Evolutionary conservation across 306 rosid genomes (phyloP).

Genomic region (Citrullus amarus): DNA sequence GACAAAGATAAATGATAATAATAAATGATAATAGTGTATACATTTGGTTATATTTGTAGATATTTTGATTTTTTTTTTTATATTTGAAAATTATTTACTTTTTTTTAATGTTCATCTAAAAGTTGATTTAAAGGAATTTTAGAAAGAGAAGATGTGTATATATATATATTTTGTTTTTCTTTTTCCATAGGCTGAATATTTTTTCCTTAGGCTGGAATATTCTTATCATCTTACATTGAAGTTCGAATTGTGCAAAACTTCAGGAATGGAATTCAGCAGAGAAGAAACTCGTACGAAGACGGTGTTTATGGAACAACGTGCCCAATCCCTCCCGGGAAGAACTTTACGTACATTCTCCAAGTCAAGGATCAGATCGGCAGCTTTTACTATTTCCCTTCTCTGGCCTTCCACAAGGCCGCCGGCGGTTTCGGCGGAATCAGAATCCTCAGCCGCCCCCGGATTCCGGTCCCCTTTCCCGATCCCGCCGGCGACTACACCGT

Average conservation of each 20-base stretch:
- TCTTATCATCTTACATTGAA: background rate
- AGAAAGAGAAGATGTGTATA: too few relatives aligned
- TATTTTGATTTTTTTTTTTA: too few relatives aligned
- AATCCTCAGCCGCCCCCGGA: constrained; percentile 83
- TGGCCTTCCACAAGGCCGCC: constrained; percentile 92
- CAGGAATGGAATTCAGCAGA: constrained; percentile 85
- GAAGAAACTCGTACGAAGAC: constrained; percentile 87
- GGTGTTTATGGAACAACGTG: constrained; percentile 90
- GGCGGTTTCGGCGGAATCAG: constrained; percentile 96
- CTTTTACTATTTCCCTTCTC: constrained; percentile 85
- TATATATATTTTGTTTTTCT: background rate
- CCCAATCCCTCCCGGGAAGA: constrained; percentile 85
- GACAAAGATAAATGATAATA: too few relatives aligned
- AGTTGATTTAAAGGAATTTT: background rate
- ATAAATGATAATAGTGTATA: too few relatives aligned
- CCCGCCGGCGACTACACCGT: constrained; percentile 83
- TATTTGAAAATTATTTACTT: too few relatives aligned
- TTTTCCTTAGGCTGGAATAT: background rate
- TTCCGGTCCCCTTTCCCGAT: constrained; percentile 89
- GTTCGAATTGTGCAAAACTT: too few relatives aligned
- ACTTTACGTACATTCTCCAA: constrained; percentile 88
- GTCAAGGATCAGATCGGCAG: constrained; percentile 98
- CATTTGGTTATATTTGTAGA: too few relatives aligned
- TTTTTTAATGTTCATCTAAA: too few relatives aligned
- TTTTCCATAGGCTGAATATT: too few relatives aligned